Evolutionary conservation across 2,329 filamentous ascomycete species (phyloP), one percentile per base, ranked within the genome.

Genomic region (Fusarium nygamai): DNA sequence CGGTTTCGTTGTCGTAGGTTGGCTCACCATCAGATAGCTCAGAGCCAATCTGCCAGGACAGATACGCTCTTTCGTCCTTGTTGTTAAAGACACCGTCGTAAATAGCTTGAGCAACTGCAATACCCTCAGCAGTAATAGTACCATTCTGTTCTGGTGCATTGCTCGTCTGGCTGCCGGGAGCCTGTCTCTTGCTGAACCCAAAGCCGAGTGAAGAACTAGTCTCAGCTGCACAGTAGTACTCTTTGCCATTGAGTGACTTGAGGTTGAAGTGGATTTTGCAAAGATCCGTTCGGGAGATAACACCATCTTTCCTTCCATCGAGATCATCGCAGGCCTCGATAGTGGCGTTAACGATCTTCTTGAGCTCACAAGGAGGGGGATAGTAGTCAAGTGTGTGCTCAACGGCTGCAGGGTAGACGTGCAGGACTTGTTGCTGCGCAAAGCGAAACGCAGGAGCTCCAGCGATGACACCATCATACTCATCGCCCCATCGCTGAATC

Each of bases 371-470:
- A 0, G 61, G 61, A 36, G 44, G 61, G 4, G 56, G 56, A 1
- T 51, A 64, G 6, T 44, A 64, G 11, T n/a, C 54, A 3, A 64
- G 56, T 19, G 56, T 61, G 13, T 64, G 56, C 44, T 64, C 61
- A 6, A 64, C 36, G 2, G 56, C 17, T 1, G 61, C 56, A 12
- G 61, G 61, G 48, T 64, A 61, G 7, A 64, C 44, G 16, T 64
- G 56, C 1, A 64, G 44, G 31, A 61, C 38, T 19, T 64, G 61
- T 19, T 64, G 61, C 19, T 64, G 61, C 3, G 56, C 44, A 3
- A 64, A 64, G 12, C 61, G 44, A 1, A 64, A 61, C 84, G 22
- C 84, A n/a, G 60, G 71, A 2, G 72, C 72, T 27, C 72, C 71
- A 9, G 61, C 62, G 34, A 75, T 64, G 6, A 74, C 71, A 4